Base-by-base conservation (phyloP, 805 yeast species). In the Cyberlindnera euphorbiiphila region DNA sequence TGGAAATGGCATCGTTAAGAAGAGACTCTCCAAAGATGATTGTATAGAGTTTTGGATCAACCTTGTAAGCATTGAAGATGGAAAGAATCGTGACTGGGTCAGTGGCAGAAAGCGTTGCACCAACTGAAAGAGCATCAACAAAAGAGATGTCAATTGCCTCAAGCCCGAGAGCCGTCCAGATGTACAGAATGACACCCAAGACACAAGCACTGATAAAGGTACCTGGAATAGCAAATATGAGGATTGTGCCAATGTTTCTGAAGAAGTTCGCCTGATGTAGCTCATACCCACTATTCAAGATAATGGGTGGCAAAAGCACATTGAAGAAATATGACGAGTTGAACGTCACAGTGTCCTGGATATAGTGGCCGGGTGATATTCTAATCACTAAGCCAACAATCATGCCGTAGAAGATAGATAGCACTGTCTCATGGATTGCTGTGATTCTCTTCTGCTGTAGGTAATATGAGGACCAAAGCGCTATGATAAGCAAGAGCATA, bases 81-180 rank as follows among this genome's bases (percentile, higher is more conserved):
- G 98, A 88, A 50, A 93, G 66, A 54, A 93, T 91, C 1, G 99
- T 93, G 21, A 93, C 97, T 1, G 99, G 99, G 61, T 93, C 99
- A 2, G 99, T 93, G 15, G 99, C 99, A 3, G 96, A 86, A 29
- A 93, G 72, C 0, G 98, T 91, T 3, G 99, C 98, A 17, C 98
- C 99, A 13, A 93, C 95, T 0, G 96, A 91, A 39, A 93, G 69
- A 0, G 98, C 96, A 60, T 91, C 97, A n/a, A 93, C 96, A 64
- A 91, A 88, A 35, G 96, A 91, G 38, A 93, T 77, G 45, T 79
- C 66, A 26, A 93, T 76, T 28, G 91, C 86, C 56, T 93, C 99
- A 15, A 94, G 62, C 1, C 98, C 98, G 51, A 93, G 59, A 6
- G 86, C 76, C 0, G 98, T 86, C 94, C 97, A 93, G 17, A 89